Evolutionary conservation across 1,284 basidiomycete species (phyloP), one percentile per base, ranked within the genome.

Genomic region (Bjerkandera adusta): DNA sequence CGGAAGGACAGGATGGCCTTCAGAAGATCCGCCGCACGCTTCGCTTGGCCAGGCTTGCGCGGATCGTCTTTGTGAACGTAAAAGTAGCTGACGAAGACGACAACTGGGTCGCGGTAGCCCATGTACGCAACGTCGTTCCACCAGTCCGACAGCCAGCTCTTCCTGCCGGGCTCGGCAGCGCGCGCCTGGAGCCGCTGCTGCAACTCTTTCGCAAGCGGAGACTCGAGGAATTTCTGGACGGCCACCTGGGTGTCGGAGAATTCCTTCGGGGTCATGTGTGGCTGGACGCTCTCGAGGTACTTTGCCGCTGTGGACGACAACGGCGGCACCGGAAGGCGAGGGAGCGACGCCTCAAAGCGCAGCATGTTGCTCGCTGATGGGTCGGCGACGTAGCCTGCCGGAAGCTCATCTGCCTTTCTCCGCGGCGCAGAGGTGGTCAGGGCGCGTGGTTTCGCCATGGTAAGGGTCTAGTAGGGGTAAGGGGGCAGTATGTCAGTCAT

Each of bases 91-190:
- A 97, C 93, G 60, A 86, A 92, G 18, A 96, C 92, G 21, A 97
- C 87, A 29, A 97, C 90, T 4, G 95, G 86, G 57, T 97, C 92
- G 38, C 91, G 77, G 59, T 89, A 90, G 4, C 71, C 84, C 84
- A 90, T 87, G 63, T 90, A 91, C 20, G 94, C 95, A 7, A 68
- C 79, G 34, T 97, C 92, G 68, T 98, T 97, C 96, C 96, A 99
- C 96, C 96, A 99, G 48, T 97, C 92, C 45, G 79, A 78, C 26
- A 99, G 76, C 96, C 96, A 99, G 71, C 78, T 95, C 56, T 81
- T 80, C 42, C 70, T 67, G 12, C 65, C 64, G 0, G 78, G 73
- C n/a, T 79, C 75, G 0, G 72, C 68, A 0, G 92, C 91, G 4
- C 94, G 80, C 22, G 77, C 74, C 60, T 92, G 73, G 32, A 98